Evolutionary conservation across 768 basidiomycete genomes (phyloP), one percentile per base, ranked within the genome.

Genomic region (Tulasnella calospora): DNA sequence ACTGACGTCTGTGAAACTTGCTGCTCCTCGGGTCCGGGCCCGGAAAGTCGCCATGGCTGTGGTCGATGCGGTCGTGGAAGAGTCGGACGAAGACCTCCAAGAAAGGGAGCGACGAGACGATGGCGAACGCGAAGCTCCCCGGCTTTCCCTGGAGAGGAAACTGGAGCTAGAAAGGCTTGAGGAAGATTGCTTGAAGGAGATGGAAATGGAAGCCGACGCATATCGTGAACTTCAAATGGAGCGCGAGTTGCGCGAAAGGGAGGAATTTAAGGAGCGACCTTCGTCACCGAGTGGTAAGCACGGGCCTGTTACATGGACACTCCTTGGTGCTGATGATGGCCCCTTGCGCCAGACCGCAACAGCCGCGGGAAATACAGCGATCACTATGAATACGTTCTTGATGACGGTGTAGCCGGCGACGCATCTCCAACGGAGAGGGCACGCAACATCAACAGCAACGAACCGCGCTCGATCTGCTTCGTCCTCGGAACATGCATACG

Each of bases 181-280:
- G 71, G 71, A 73, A n/a, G 77, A 78, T 17, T 41, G 69, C 40
- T 23, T 38, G 41, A 41, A 44, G 33, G 71, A 78, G 36, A n/a
- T 30, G 38, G 77, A 44, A 13, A 73, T 46, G 46, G 77, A 71
- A 46, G 30, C 77, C 27, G 77, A 78, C 9, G 41, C 57, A 27
- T 47, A 78, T 3, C 27, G 44, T 33, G 70, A 78, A 71, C 69
- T 78, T 23, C 67, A 78, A 33, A 73, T 30, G 38, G 75, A 76
- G 36, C 27, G 61, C 19, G 75, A 76, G n/a, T 35, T 57, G 17
- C 47, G 47, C 30, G 75, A 76, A 41, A 33, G 61, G 35, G 75
- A 76, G 40, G 57, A 55, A 72, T 33, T 33, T 2, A 35, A 38
- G 36, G 71, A 46, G 23, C n/a, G 71, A 40, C 35, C 38, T 12